Conservation (phyloP, 257 asterid genomes). For the Dorcoceras hygrometricum region DNA sequence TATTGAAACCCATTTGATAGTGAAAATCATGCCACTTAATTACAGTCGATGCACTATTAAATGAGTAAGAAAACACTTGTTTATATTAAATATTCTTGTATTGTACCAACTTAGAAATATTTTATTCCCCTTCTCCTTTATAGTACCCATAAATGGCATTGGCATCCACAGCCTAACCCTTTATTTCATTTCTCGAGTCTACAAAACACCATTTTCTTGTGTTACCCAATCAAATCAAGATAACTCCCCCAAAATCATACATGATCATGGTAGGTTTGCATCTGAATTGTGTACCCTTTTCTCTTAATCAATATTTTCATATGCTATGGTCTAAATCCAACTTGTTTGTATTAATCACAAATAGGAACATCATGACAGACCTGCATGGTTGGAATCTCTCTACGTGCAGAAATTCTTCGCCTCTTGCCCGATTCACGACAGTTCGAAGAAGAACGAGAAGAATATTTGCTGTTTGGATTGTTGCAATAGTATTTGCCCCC, state of each 20-base stretch:
- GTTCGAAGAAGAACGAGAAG: conserved; percentile 86
- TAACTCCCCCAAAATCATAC: conserved; percentile 2
- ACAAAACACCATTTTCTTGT: conserved; percentile 6
- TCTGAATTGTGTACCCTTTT: background rate
- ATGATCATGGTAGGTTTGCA: conserved; percentile 49
- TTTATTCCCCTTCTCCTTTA: conserved; percentile 29
- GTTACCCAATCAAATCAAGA: background rate
- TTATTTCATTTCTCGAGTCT: conserved; percentile 39
- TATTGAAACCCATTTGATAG: background rate
- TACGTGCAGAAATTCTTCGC: conserved; percentile 64
- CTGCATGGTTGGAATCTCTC: conserved; percentile 86
- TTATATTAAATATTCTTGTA: background rate
- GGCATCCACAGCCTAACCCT: conserved; percentile 37
- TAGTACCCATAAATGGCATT: conserved; percentile 53
- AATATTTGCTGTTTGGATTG: conserved; percentile 90
- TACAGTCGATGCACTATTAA: conserved; percentile 27
- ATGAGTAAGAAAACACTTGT: conserved; percentile 9
- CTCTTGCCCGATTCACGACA: conserved; percentile 73
- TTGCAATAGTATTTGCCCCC: conserved; percentile 92
- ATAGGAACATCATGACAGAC: conserved; percentile 56
- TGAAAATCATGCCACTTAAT: conserved; percentile 28
- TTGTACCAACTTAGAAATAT: background rate
- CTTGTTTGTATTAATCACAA: background rate
- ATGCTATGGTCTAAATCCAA: conserved; percentile 19
- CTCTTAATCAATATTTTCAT: conserved; percentile 8